Conservation (phyloP, 495 filamentous ascomycete species). For the Neurospora sp. region DNA sequence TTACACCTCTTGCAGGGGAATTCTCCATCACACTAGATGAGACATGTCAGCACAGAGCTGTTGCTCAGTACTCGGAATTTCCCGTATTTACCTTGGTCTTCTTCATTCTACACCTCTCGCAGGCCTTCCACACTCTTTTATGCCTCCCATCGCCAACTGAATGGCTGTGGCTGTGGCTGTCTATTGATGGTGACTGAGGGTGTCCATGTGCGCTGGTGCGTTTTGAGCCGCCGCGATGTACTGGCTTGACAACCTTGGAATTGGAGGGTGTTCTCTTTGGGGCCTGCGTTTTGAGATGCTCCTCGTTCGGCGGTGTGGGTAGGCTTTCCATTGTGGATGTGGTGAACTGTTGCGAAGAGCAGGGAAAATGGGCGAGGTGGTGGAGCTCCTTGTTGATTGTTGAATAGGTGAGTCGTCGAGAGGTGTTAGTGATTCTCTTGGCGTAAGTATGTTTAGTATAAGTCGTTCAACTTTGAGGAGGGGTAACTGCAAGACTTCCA, state of each 20-base stretch:
- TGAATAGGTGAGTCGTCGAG: neutral
- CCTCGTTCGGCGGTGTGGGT: conserved; percentile 37
- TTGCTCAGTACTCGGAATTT: neutral
- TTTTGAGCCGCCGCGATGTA: conserved; percentile 17
- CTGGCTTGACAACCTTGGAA: conserved; percentile 22
- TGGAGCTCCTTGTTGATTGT: neutral
- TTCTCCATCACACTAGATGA: conserved; percentile 50
- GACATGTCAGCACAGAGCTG: neutral
- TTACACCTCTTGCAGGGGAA: conserved; percentile 60
- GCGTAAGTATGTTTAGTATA: conserved; percentile 1
- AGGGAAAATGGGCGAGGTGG: neutral
- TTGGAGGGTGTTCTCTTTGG: conserved; percentile 13
- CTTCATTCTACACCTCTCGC: conserved; percentile 61
- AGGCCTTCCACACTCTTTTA: conserved; percentile 62
- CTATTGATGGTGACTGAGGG: conserved; percentile 16
- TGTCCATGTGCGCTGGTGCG: conserved; percentile 21
- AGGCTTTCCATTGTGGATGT: conserved; percentile 32
- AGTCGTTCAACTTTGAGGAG: neutral
- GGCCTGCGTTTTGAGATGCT: conserved; percentile 22
- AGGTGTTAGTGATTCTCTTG: conserved; percentile 7
- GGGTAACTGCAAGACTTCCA: neutral
- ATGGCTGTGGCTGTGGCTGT: conserved; percentile 21
- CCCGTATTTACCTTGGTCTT: conserved; percentile 50
- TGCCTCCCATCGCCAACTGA: conserved; percentile 35
- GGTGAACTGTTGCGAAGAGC: neutral